Conservation (phyloP, 352 stramenopile species). For the Achlya hypogyna region DNA sequence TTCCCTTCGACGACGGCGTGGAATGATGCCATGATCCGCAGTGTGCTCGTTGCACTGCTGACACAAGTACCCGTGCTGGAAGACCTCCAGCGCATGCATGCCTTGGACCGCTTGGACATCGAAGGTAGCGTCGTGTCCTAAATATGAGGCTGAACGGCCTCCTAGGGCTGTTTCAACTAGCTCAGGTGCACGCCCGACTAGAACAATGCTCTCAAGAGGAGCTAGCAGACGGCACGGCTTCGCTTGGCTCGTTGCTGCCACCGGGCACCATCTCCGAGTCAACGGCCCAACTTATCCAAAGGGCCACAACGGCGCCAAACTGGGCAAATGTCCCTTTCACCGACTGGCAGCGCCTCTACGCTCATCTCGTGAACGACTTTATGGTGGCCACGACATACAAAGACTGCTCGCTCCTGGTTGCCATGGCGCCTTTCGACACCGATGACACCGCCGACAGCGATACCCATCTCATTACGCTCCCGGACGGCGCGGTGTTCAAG, state of each 20-base stretch:
- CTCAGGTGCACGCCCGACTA: neutral
- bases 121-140: slow-evolving; percentile 31
- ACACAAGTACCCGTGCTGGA: slow-evolving; percentile 61
- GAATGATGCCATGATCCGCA: slow-evolving; percentile 28
- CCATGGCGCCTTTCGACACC: slow-evolving; percentile 41
- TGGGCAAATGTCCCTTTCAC: slow-evolving; percentile 36
- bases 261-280: neutral
- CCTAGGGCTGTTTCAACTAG: neutral
- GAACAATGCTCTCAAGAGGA: neutral
- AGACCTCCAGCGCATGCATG: slow-evolving; percentile 76
- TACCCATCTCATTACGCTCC: slow-evolving; percentile 26
- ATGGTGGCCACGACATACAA: slow-evolving; percentile 78
- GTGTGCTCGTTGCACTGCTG: slow-evolving; percentile 61
- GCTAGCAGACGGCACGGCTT: too few species aligned
- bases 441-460: neutral
- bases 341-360: slow-evolving; percentile 44
- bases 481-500: slow-evolving; percentile 62
- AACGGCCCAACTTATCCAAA: neutral
- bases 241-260: neutral
- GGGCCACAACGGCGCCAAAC: neutral
- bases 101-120: slow-evolving; percentile 70
- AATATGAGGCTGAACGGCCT: neutral
- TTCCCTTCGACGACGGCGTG: slow-evolving; percentile 23
- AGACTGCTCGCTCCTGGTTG: slow-evolving; percentile 74
- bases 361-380: slow-evolving; percentile 57